Conservation (phyloP, 768 basidiomycete species). For the Kwoniella newhampshirensis region DNA sequence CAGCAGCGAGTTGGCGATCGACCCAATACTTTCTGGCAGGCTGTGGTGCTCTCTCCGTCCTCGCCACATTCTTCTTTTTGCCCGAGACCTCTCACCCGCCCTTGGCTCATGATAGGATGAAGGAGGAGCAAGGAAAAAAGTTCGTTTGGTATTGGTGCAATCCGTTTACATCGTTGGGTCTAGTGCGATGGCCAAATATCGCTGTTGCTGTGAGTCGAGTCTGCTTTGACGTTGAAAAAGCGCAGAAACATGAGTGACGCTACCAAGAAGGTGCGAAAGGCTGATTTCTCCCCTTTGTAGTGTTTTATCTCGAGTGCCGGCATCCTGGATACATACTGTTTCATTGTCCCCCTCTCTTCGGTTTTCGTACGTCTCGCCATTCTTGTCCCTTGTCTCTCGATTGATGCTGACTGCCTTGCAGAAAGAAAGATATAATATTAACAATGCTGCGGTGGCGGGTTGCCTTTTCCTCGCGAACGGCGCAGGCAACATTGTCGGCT, state of each 20-base stretch:
- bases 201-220: constrained; percentile 35
- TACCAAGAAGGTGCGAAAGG: neutral
- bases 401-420: constrained; percentile 1
- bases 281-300: constrained; percentile 16
- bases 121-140: constrained; percentile 35
- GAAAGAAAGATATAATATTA: constrained; percentile 51
- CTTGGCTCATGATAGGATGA: constrained; percentile 40
- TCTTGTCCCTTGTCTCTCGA: neutral
- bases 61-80: constrained; percentile 39
- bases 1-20: constrained; percentile 40
- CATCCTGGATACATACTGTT: constrained; percentile 42
- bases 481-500: constrained; percentile 51
- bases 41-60: constrained; percentile 30
- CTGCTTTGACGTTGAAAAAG: neutral
- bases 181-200: constrained; percentile 49
- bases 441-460: constrained; percentile 52
- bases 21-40: constrained; percentile 41
- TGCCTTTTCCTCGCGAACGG: constrained; percentile 52
- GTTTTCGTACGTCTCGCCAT: constrained; percentile 37
- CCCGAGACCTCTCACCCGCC: constrained; percentile 51
- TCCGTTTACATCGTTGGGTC: constrained; percentile 41
- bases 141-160: constrained; percentile 51
- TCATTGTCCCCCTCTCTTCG: constrained; percentile 42
- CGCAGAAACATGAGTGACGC: neutral
- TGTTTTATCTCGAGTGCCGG: constrained; percentile 39